Percentiles rank a stretch among this genome's conserved stretches.
Conservation (phyloP, 371 early-diverging fungal genomes). For the Apophysomyces variabilis region DNA sequence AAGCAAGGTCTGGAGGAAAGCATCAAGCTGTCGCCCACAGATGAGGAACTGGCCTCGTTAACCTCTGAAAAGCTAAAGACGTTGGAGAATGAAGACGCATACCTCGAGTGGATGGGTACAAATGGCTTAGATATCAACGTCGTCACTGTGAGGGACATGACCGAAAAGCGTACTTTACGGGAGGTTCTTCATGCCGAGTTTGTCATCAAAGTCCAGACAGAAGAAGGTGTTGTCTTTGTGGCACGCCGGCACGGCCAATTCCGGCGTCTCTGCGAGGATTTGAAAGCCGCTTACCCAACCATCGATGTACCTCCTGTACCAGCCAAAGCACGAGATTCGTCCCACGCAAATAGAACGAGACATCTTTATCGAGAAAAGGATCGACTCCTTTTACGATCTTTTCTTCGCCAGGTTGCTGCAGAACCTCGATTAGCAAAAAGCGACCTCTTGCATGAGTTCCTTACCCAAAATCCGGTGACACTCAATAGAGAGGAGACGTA, state of each 20-base stretch:
- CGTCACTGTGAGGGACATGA: conserved; percentile 31
- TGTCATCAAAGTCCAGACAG: conserved; percentile 24
- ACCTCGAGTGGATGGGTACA: conserved; percentile 32
- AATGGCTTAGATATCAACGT: conserved; percentile 31
- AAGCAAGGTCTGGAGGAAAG: conserved; percentile 46
- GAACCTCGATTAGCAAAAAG: conserved; percentile 42
- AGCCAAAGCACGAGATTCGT: conserved; percentile 29
- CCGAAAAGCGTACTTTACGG: conserved; percentile 28
- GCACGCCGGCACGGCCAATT: conserved; percentile 43
- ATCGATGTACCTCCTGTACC: conserved; percentile 33
- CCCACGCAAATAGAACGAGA: conserved; percentile 11
- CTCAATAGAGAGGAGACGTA: conserved; percentile 41
- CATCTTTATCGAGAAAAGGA: conserved; percentile 53
- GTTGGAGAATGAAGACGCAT: conserved; percentile 26
- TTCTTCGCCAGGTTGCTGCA: conserved; percentile 41
- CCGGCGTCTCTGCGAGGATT: conserved; percentile 25
- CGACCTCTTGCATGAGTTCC: conserved; percentile 38
- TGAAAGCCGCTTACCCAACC: conserved; percentile 31
- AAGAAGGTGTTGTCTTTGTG: conserved; percentile 24
- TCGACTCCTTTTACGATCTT: conserved; percentile 53
- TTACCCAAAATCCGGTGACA: conserved; percentile 43
- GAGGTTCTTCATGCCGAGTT: conserved; percentile 40
- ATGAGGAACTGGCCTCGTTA: conserved; percentile 1
- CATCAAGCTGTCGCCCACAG: conserved; percentile 26
- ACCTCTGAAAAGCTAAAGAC: not conserved